Conservation (phyloP, 2,329 filamentous ascomycete genomes). For the Mycosphaerella sp. region DNA sequence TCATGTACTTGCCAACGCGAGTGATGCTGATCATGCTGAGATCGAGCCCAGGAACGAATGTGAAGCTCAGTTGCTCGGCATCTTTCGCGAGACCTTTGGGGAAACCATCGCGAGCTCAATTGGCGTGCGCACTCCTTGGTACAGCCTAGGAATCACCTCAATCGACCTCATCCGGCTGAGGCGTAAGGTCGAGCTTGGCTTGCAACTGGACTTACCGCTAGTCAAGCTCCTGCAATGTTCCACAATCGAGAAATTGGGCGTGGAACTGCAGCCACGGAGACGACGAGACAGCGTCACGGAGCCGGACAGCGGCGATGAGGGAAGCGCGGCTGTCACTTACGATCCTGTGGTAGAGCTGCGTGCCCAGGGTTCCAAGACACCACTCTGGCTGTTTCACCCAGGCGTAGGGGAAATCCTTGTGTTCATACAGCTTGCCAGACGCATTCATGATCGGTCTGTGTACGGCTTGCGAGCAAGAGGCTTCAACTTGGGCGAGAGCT, state of each 20-base stretch:
- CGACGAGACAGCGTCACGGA: conserved; percentile 3
- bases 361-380: conserved; percentile 23
- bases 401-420: conserved; percentile 37
- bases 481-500: conserved; percentile 38
- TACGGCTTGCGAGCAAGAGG: conserved; percentile 43
- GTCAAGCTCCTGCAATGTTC: conserved; percentile 3
- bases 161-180: conserved; percentile 5
- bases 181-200: background rate
- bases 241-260: conserved; percentile 5
- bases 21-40: background rate
- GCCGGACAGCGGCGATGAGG: background rate
- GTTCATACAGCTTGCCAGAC: conserved; percentile 33
- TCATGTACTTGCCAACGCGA: conserved; percentile 1
- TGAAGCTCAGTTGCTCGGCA: conserved; percentile 3
- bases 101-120: background rate
- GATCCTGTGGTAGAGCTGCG: conserved; percentile 30
- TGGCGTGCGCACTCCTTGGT: conserved; percentile 3
- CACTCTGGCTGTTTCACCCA: conserved; percentile 35
- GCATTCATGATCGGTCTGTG: conserved; percentile 40
- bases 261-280: background rate
- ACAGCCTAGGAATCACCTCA: conserved; percentile 7
- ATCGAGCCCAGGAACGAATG: background rate
- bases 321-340: conserved; percentile 17
- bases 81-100: conserved; percentile 1
- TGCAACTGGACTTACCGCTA: conserved; percentile 1